Evolutionary conservation across 306 rosid genomes (phyloP).

Genomic region (Trifolium repens): DNA sequence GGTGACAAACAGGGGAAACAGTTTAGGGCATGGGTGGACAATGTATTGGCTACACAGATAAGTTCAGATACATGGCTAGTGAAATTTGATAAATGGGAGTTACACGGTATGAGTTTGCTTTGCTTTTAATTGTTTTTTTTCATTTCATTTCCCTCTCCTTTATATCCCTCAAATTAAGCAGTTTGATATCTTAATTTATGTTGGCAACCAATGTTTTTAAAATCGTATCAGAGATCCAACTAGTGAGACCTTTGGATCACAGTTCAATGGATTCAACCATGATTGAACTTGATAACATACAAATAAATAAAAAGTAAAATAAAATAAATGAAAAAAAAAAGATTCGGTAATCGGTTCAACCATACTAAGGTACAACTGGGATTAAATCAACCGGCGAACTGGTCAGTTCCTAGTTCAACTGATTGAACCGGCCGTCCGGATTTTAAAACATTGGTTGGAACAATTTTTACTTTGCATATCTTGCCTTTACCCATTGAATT

Average conservation of each 20-base stretch:
- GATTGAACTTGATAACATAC: no score
- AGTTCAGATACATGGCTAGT: conserved; percentile 70
- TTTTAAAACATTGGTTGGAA: background rate
- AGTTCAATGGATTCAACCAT: no score
- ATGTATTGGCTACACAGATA: conserved; percentile 55
- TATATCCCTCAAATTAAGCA: conserved; percentile 11
- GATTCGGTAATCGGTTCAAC: no score
- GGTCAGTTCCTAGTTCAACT: no score
- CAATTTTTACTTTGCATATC: background rate
- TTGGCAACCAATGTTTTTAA: background rate
- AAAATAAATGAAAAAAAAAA: no score
- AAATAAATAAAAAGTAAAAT: no score
- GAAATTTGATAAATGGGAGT: conserved; percentile 79
- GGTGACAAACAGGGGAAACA: conserved; percentile 83
- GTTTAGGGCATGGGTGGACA: conserved; percentile 74
- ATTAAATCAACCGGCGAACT: no score
- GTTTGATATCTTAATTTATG: background rate
- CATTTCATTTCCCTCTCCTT: conserved; percentile 19
- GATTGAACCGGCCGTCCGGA: no score
- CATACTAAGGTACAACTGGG: no score
- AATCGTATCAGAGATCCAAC: no score
- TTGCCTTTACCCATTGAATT: conserved; percentile 18
- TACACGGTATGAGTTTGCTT: conserved; percentile 52
- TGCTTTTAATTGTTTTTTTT: conserved; percentile 24
- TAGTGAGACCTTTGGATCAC: no score